Evolutionary conservation across 495 filamentous ascomycete species (phyloP), one percentile per base, ranked within the genome.

Genomic region (Penicillium coffeae): DNA sequence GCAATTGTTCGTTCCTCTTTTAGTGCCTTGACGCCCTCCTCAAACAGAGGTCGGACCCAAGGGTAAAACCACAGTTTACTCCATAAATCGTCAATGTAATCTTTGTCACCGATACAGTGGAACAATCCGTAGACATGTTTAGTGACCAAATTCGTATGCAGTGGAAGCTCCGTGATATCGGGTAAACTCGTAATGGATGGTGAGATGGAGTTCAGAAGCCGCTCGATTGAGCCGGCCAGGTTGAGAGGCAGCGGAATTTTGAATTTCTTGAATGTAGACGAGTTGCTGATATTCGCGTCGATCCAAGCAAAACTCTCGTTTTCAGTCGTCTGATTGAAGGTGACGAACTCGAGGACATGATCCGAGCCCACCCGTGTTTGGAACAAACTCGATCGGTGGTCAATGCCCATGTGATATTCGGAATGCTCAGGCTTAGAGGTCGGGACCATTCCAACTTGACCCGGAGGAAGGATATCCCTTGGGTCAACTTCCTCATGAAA

Each of bases 391-490:
- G 48, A 51, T 20, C 34, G 39, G 38, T 56, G 41, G 38, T 56
- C 53, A 14, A 56, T 48, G 22, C 53, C 53, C 12, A 56, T 48
- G n/a, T 56, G 53, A 10, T 38, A 48, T 25, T 56, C 53, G 1
- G 43, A 48, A 3, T 33, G 16, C 30, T 56, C 47, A 13, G 34
- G 43, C 3, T 19, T 3, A 1, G 41, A 7, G n/a, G 39, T 43
- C 1, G 53, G 53, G 10, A 56, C 16, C 3, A 48, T 42, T 21
- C 21, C 20, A 13, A 22, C 38, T 13, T 16, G 33, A 20, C 38
- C 44, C 8, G 32, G 19, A 15, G 52, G 52, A 21, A 42, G 20
- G 12, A 42, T 35, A 7, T 40, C 32, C 7, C 40, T 47, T 7
- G 43, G 19, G 21, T 50, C 33, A 1, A 50, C 18, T 9, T 50